phyloP scores from a whole-genome alignment of 805 yeast species.

The Novakomyces olei region DNA sequence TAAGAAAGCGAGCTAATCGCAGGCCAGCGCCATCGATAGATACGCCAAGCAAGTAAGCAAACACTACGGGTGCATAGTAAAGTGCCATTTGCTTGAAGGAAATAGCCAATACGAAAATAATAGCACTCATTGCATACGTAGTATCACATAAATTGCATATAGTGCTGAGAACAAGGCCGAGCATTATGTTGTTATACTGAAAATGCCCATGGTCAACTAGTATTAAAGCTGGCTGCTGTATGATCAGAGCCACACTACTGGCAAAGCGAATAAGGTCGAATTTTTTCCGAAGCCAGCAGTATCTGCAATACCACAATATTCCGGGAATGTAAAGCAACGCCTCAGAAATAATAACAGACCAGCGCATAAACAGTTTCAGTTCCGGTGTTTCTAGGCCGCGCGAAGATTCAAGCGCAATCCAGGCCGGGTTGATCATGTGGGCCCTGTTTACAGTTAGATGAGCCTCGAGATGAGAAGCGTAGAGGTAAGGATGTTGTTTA shows the following conservation, averaged over 20 bases:
- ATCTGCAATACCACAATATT: constrained; percentile 16
- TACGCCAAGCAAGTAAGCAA: constrained; percentile 49
- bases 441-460: constrained; percentile 23
- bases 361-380: constrained; percentile 67
- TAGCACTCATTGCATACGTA: constrained; percentile 42
- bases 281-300: no score
- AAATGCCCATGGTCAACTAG: constrained; percentile 94
- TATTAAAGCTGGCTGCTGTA: constrained; percentile 63
- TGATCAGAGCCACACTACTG: constrained; percentile 53
- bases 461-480: not conserved
- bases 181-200: constrained; percentile 80
- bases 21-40: constrained; percentile 24
- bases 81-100: constrained; percentile 90
- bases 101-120: constrained; percentile 55
- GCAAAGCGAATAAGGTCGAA: no score
- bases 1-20: constrained; percentile 33
- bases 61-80: constrained; percentile 76
- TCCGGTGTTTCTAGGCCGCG: constrained; percentile 51
- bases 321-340: constrained; percentile 57
- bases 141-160: constrained; percentile 43
- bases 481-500: not conserved
- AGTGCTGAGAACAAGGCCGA: constrained; percentile 57
- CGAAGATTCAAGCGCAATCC: constrained; percentile 58
- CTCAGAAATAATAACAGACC: constrained; percentile 58
- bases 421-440: constrained; percentile 30